phyloP scores from a whole-genome alignment of 192 early-diverging fungal genomes.

The Podila epicladia region DNA sequence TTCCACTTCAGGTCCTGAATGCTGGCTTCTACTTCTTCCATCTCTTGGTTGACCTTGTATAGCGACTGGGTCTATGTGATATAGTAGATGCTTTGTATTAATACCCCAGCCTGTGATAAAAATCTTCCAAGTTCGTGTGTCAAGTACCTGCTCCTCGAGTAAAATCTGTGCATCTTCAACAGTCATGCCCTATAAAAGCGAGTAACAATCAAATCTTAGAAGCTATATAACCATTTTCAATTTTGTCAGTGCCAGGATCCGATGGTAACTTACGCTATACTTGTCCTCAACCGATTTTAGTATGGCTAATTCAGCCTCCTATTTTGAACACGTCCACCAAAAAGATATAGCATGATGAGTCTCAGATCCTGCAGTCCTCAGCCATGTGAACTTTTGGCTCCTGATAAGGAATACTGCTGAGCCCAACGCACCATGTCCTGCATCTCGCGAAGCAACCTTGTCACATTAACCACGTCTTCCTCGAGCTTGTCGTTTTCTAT shows the following conservation, averaged over 20 bases:
- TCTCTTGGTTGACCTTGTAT: constrained; percentile 32
- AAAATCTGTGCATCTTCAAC: constrained; percentile 27
- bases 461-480: constrained; percentile 18
- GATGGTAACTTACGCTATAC: constrained; percentile 24
- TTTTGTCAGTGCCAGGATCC: too few species aligned
- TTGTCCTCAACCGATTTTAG: constrained; percentile 45
- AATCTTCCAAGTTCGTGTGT: too few species aligned
- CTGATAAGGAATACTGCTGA: neutral
- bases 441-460: constrained; percentile 29
- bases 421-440: constrained; percentile 19
- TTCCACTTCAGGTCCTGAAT: constrained; percentile 46
- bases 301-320: constrained; percentile 26
- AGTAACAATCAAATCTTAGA: neutral
- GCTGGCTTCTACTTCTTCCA: constrained; percentile 25
- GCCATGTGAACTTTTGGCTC: neutral
- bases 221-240: neutral
- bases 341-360: neutral
- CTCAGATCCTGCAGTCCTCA: neutral
- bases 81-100: neutral
- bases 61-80: constrained; percentile 25
- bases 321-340: neutral
- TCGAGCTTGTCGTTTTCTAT: constrained; percentile 30
- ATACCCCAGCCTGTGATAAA: neutral
- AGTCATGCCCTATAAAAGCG: constrained; percentile 39
- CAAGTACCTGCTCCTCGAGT: constrained; percentile 28